These are phyloP conservation scores for Aphanomyces invadans DNA, from an alignment of 352 stramenopile genomes.

Conservation along the genomic window DNA sequence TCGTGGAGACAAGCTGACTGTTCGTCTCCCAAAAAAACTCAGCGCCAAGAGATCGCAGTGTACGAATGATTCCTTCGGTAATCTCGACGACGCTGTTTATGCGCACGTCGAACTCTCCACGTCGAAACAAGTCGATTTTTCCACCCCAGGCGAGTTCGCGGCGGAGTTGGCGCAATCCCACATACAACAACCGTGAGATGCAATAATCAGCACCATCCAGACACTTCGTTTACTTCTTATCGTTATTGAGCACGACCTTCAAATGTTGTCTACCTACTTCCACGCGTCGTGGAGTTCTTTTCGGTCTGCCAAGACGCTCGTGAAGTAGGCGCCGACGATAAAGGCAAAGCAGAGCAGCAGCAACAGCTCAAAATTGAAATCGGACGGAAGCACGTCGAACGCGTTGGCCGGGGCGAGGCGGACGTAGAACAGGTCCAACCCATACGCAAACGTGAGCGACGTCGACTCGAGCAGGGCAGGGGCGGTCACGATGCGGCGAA, in stretches of 20 bases:
- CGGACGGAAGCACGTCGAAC: constrained; percentile 93
- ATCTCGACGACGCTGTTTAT: no score
- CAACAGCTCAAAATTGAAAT: constrained; percentile 94
- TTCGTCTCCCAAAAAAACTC: no score
- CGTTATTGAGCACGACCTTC: no score
- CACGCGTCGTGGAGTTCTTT: constrained; percentile 76
- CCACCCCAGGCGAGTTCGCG: no score
- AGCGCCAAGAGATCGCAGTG: not conserved
- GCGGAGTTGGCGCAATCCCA: no score
- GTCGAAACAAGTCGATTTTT: no score
- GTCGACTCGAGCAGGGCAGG: constrained; percentile 92
- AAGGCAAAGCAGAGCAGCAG: constrained; percentile 86
- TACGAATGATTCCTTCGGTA: no score
- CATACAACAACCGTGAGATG: no score
- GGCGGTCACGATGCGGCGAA: constrained; percentile 55
- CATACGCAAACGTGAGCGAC: constrained; percentile 89
- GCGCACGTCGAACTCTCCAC: no score
- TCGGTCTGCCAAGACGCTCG: constrained; percentile 52
- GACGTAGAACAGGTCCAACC: constrained; percentile 92
- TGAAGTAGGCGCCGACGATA: constrained; percentile 59
- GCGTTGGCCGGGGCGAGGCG: constrained; percentile 89
- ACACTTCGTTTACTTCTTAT: not conserved
- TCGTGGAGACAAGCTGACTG: not conserved
- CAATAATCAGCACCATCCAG: no score
- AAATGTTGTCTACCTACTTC: no score